Conservation (phyloP, 768 basidiomycete genomes). For the Tulasnella sp. region DNA sequence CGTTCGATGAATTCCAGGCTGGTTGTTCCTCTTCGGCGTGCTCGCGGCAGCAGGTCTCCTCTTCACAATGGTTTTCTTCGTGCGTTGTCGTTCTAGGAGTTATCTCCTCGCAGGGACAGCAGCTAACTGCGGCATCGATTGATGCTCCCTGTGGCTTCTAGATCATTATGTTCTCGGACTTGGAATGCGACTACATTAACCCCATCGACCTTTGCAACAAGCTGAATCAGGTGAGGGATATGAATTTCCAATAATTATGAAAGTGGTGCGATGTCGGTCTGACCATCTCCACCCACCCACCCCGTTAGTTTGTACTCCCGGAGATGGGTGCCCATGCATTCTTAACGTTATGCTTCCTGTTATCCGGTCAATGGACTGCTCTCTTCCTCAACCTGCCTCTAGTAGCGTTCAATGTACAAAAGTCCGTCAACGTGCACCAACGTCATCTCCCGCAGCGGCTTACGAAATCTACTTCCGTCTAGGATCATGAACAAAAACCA, state of each 20-base stretch:
- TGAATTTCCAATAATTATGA: neutral
- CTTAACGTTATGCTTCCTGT: slow-evolving; percentile 84
- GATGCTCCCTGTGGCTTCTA: slow-evolving; percentile 38
- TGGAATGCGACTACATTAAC: slow-evolving; percentile 99
- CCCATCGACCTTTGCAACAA: slow-evolving; percentile 99
- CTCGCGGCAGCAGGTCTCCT: slow-evolving; percentile 90
- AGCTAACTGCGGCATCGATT: neutral
- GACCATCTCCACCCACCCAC: neutral
- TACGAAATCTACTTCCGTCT: slow-evolving; percentile 19
- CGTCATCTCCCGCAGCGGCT: neutral
- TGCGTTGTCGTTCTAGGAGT: slow-evolving; percentile 46
- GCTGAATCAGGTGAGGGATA: slow-evolving; percentile 77
- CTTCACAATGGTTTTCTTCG: slow-evolving; percentile 99
- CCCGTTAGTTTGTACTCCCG: slow-evolving; percentile 83
- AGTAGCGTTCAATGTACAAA: slow-evolving; percentile 87
- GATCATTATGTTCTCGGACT: slow-evolving; percentile 99
- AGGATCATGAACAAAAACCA: slow-evolving; percentile 91
- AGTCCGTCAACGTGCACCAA: slow-evolving; percentile 53
- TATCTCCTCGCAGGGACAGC: neutral
- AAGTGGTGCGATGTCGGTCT: neutral
- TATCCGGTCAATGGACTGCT: slow-evolving; percentile 92
- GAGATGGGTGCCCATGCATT: slow-evolving; percentile 94
- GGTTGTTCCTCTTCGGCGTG: slow-evolving; percentile 96
- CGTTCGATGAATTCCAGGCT: slow-evolving; percentile 51
- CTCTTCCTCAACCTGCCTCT: slow-evolving; percentile 87